Conservation (phyloP, 2,329 filamentous ascomycete species). For the Aspergillus amoenus region DNA sequence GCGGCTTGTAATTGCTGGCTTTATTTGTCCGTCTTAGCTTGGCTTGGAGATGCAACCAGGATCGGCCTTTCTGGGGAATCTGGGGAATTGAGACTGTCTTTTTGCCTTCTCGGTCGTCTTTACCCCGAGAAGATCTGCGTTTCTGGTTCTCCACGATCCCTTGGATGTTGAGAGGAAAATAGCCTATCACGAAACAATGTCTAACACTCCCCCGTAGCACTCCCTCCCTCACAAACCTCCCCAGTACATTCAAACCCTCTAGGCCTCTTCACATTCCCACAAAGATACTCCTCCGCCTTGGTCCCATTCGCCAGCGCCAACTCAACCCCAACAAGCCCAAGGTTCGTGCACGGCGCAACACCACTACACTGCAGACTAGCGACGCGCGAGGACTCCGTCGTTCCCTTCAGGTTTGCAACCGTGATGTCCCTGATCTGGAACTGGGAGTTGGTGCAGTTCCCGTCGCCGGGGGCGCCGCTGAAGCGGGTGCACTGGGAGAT, state of each 20-base stretch:
- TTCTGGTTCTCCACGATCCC: not conserved
- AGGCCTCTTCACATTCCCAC: constrained; percentile 24
- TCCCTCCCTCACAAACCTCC: constrained; percentile 17
- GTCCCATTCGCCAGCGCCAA: constrained; percentile 22
- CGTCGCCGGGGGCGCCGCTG: constrained; percentile 27
- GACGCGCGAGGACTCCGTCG: constrained; percentile 18
- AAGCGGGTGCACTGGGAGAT: constrained; percentile 45
- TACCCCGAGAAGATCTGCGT: not conserved
- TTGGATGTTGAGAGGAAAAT: no score
- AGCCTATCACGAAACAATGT: not conserved
- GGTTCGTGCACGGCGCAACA: constrained; percentile 26
- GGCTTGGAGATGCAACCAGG: not conserved
- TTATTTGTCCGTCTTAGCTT: not conserved
- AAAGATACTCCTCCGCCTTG: constrained; percentile 22
- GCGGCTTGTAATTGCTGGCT: not conserved
- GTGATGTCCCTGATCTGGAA: constrained; percentile 41
- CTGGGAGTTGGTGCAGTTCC: constrained; percentile 41
- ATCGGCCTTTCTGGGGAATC: not conserved
- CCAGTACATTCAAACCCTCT: constrained; percentile 29
- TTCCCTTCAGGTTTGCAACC: constrained; percentile 21
- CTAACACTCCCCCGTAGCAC: constrained; percentile 36
- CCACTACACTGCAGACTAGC: constrained; percentile 34
- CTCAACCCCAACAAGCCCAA: constrained; percentile 20
- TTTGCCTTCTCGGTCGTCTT: not conserved
- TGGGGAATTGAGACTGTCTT: not conserved